phyloP scores from a whole-genome alignment of 1,284 basidiomycete genomes.

The Marasmius sp. region DNA sequence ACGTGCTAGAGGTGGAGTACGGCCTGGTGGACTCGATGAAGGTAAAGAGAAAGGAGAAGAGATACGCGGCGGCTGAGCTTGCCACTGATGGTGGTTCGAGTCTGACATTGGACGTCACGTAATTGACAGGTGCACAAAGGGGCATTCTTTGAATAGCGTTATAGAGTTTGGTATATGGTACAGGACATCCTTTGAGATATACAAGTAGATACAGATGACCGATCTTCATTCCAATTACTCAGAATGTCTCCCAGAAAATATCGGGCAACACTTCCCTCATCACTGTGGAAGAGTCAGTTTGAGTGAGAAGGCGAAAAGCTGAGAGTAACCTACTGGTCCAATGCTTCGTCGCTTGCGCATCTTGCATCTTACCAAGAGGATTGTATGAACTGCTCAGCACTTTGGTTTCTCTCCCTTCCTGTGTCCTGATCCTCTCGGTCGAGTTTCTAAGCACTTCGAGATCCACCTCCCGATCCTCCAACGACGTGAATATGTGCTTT shows the following conservation, averaged over 20 bases:
- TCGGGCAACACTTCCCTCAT: slow-evolving; percentile 62
- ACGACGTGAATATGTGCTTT: slow-evolving; percentile 44
- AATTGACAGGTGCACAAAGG: neutral
- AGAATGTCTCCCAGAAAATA: slow-evolving; percentile 65
- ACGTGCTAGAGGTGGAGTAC: slow-evolving; percentile 36
- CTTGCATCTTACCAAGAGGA: slow-evolving; percentile 60
- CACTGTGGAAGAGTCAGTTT: slow-evolving; percentile 33
- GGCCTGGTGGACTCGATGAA: slow-evolving; percentile 10
- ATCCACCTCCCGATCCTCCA: slow-evolving; percentile 55
- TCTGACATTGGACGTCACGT: neutral
- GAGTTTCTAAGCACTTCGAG: slow-evolving; percentile 45
- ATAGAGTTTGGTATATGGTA: neutral
- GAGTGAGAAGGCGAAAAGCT: slow-evolving; percentile 4
- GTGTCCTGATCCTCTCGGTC: slow-evolving; percentile 34
- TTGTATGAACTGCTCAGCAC: slow-evolving; percentile 63
- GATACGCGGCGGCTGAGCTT: slow-evolving; percentile 12
- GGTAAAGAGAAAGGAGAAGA: neutral
- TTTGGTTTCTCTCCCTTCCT: slow-evolving; percentile 3
- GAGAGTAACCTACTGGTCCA: slow-evolving; percentile 65
- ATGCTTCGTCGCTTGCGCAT: slow-evolving; percentile 60
- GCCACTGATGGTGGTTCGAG: slow-evolving; percentile 12
- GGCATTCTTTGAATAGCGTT: neutral
- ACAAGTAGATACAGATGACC: neutral
- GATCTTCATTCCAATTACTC: too few relatives aligned
- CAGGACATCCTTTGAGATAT: too few relatives aligned